Conservation (phyloP, 176 grass and related monocot genomes). For the Elaeis guineensis region DNA sequence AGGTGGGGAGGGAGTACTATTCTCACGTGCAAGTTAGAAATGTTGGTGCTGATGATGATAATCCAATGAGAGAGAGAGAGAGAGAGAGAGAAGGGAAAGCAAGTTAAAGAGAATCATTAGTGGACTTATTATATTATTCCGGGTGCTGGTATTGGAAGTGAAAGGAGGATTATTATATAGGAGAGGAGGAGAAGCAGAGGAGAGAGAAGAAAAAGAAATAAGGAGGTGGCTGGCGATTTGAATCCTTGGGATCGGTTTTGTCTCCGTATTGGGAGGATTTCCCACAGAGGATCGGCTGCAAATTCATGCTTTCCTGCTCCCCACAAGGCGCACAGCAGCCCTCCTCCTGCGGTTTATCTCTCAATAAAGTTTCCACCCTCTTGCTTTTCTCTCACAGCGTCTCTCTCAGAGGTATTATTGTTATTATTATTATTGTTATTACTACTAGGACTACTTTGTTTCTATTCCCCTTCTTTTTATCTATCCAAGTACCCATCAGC, state of each 20-base stretch:
- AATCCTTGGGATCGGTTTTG: slow-evolving; percentile 53
- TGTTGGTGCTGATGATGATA: slow-evolving; percentile 25
- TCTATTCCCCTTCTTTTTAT: no score
- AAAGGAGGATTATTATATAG: neutral
- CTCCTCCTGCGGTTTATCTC: slow-evolving; percentile 9
- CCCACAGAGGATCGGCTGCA: slow-evolving; percentile 14
- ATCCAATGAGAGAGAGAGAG: slow-evolving; percentile 12
- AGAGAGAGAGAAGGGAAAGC: neutral
- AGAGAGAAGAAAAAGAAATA: neutral
- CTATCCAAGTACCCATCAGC: no score
- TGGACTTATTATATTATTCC: neutral
- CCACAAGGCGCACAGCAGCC: neutral
- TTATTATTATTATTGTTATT: neutral
- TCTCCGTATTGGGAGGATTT: slow-evolving; percentile 45
- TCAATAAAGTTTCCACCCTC: slow-evolving; percentile 11
- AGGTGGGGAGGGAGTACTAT: neutral
- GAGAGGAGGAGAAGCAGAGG: neutral
- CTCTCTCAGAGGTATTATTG: neutral
- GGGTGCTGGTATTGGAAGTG: neutral
- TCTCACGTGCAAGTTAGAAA: slow-evolving; percentile 33
- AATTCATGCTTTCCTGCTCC: slow-evolving; percentile 28
- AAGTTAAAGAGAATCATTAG: slow-evolving; percentile 7
- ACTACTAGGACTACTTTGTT: no score
- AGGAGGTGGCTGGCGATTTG: slow-evolving; percentile 4
- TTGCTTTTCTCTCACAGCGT: neutral